phyloP scores from a whole-genome alignment of 176 grass and related monocot genomes.

The Hordeum vulgare region DNA sequence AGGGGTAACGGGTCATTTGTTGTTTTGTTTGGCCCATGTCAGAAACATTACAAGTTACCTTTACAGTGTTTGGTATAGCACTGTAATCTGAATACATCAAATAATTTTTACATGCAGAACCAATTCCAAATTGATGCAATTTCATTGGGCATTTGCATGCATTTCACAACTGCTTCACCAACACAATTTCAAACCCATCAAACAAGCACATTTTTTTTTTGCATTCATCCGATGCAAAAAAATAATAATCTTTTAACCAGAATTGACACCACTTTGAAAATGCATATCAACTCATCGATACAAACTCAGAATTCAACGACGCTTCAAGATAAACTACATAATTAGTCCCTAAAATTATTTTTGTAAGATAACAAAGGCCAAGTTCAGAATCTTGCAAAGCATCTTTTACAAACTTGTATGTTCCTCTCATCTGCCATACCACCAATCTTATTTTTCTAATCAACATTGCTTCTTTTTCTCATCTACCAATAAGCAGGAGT shows the following conservation, averaged over 20 bases:
- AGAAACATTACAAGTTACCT: not conserved
- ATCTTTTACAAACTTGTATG: too few species aligned
- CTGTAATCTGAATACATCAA: not conserved
- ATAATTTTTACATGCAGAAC: too few species aligned
- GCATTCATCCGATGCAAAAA: not conserved
- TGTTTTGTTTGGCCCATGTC: not conserved
- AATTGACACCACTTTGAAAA: not conserved
- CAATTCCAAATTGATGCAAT: too few species aligned
- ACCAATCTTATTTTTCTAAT: too few species aligned
- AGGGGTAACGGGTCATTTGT: too few species aligned
- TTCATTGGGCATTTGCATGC: not conserved
- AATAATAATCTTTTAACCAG: not conserved
- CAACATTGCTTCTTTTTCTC: too few species aligned
- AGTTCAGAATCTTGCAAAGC: too few species aligned
- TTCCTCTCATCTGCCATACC: too few species aligned
- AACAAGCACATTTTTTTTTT: not conserved
- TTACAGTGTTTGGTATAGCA: not conserved
- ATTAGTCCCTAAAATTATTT: too few species aligned
- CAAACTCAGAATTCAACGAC: not conserved
- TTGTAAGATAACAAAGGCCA: too few species aligned
- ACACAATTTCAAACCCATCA: not conserved
- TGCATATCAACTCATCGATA: not conserved
- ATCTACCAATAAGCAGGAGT: too few species aligned
- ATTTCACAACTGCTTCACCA: not conserved
- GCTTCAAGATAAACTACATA: too few species aligned